These are phyloP conservation scores for Spirogloea muscicola DNA, from an alignment of 139 green algal species.

Conservation along the genomic window DNA sequence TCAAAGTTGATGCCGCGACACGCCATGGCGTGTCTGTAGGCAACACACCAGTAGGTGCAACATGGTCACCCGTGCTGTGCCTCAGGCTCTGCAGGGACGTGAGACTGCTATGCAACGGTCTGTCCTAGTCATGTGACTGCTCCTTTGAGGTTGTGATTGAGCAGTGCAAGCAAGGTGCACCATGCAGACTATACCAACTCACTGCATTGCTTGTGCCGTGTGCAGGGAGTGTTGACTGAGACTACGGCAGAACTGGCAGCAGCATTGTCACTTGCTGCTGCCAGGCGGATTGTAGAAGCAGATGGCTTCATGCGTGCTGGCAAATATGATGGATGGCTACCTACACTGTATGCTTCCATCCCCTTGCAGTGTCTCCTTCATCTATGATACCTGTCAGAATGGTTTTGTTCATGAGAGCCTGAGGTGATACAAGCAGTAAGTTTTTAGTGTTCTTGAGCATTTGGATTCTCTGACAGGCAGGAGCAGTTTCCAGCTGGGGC, in stretches of 20 bases:
- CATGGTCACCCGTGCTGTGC: too few species aligned
- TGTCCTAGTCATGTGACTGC: too few species aligned
- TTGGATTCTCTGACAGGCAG: too few species aligned
- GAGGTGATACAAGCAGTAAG: too few species aligned
- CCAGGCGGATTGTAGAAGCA: constrained; percentile 84
- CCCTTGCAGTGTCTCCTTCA: too few species aligned
- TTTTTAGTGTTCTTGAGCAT: too few species aligned
- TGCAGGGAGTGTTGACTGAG: constrained; percentile 56
- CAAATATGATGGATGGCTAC: constrained; percentile 94
- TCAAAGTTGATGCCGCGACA: constrained; percentile 82
- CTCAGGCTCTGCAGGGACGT: too few species aligned
- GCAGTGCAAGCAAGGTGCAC: too few species aligned
- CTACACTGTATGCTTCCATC: constrained; percentile 74
- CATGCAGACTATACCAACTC: background rate
- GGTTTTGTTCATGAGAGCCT: too few species aligned
- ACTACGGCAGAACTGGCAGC: constrained; percentile 94
- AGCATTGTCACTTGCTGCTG: constrained; percentile 87
- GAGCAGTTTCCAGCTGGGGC: background rate
- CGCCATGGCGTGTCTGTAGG: constrained; percentile 86
- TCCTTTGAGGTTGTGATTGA: too few species aligned
- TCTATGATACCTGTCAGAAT: too few species aligned
- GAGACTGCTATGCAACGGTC: too few species aligned
- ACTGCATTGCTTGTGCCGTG: background rate
- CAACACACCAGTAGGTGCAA: constrained; percentile 78
- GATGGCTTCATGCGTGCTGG: constrained; percentile 94